A percentile compares a stretch with the other conserved stretches of the same genome.
phyloP scores from a whole-genome alignment of 2,329 filamentous ascomycete genomes.

The Diplodia scrobiculata region DNA sequence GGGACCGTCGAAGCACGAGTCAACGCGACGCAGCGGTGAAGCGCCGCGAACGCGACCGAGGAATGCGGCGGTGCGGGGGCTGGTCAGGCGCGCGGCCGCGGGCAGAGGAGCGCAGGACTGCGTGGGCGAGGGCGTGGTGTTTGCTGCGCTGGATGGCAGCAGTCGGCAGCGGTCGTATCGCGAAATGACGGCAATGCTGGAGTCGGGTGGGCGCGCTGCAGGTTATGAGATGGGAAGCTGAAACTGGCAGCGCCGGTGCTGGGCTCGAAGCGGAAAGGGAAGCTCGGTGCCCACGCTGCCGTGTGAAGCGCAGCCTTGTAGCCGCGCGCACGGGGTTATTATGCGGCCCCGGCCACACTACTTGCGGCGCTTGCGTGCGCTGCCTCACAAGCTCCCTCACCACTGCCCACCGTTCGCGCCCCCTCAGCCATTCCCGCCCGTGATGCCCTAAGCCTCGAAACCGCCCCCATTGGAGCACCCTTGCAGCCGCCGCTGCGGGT shows the following conservation, averaged over 20 bases:
- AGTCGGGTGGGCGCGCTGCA: slow-evolving; percentile 16
- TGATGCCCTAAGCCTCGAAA: not conserved
- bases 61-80: slow-evolving; percentile 8
- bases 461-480: slow-evolving; percentile 18
- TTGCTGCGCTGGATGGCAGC: not conserved
- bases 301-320: slow-evolving; percentile 12
- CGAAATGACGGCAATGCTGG: slow-evolving; percentile 22
- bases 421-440: slow-evolving; percentile 12
- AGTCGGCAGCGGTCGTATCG: slow-evolving; percentile 7
- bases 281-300: slow-evolving; percentile 14
- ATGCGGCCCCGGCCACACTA: slow-evolving; percentile 7
- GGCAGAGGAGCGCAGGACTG: not conserved
- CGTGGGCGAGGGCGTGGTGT: not conserved
- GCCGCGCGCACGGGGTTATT: slow-evolving; percentile 11
- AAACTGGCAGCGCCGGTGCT: slow-evolving; percentile 25
- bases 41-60: slow-evolving; percentile 17
- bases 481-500: slow-evolving; percentile 25
- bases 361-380: slow-evolving; percentile 15
- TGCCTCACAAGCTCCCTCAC: not conserved
- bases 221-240: slow-evolving; percentile 25
- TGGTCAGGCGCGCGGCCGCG: not conserved
- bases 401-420: slow-evolving; percentile 20
- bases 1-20: slow-evolving; percentile 23
- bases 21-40: slow-evolving; percentile 26
- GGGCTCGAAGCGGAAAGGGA: slow-evolving; percentile 26